These are phyloP conservation scores for Phaeosphaeriaceae sp. DNA, from an alignment of 2,329 filamentous ascomycete genomes.

Conservation along the genomic window DNA sequence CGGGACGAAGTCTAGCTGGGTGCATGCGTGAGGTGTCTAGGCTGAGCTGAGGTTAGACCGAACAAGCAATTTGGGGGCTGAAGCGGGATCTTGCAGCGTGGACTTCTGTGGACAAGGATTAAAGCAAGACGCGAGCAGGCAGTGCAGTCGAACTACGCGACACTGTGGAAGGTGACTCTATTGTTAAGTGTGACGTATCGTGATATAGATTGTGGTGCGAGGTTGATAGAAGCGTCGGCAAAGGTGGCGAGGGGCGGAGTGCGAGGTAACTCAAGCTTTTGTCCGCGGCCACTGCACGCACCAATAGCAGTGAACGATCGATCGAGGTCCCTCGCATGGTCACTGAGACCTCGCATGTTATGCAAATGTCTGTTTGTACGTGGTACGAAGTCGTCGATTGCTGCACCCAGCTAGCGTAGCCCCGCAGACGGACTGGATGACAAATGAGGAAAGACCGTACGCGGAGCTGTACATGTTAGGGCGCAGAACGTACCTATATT, in stretches of 20 bases:
- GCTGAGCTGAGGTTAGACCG: constrained; percentile 12
- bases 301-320: neutral
- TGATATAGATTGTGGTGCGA: neutral
- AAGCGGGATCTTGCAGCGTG: constrained; percentile 2
- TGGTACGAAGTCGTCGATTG: neutral
- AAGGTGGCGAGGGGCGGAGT: neutral
- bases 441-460: constrained; percentile 1
- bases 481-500: neutral
- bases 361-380: neutral
- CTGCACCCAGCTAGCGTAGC: neutral
- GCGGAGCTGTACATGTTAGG: constrained; percentile 1
- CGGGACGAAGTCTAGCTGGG: constrained; percentile 7
- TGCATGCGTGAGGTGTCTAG: constrained; percentile 7
- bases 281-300: neutral
- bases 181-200: neutral
- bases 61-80: constrained; percentile 17
- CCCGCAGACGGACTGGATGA: constrained; percentile 3
- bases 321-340: neutral
- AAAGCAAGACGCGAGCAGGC: neutral
- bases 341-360: neutral
- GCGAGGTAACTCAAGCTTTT: neutral
- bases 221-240: neutral
- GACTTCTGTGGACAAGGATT: neutral
- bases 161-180: neutral
- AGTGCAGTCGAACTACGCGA: neutral